phyloP scores from a whole-genome alignment of 352 stramenopile species.

The Globisporangium middletonii region DNA sequence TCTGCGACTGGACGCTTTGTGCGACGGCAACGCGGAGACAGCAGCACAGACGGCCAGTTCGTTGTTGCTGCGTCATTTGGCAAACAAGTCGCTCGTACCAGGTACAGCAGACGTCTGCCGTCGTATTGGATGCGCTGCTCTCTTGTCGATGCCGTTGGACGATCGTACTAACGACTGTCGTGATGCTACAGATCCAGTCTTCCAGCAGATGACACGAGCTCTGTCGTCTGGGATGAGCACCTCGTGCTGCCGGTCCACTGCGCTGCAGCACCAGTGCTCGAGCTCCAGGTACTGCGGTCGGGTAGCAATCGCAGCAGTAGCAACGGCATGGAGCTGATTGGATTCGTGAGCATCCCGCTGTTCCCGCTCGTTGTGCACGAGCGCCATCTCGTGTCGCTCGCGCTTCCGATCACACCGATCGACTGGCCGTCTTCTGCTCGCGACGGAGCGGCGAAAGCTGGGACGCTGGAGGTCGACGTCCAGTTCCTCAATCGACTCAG shows the following conservation, averaged over 20 bases:
- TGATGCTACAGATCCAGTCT: not conserved
- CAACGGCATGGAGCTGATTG: conserved; percentile 13
- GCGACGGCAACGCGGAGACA: not conserved
- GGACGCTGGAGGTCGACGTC: conserved; percentile 24
- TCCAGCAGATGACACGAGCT: not conserved
- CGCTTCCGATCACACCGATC: conserved; percentile 17
- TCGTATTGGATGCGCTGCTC: not conserved
- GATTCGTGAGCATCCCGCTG: conserved; percentile 20
- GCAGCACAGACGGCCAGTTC: not conserved
- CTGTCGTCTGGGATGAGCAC: conserved; percentile 32
- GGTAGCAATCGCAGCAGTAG: not conserved
- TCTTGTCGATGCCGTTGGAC: no score
- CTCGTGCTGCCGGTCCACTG: conserved; percentile 15
- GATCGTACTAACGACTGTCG: not conserved
- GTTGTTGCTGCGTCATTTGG: conserved; percentile 2
- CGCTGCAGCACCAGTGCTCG: conserved; percentile 13
- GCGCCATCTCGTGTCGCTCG: conserved; percentile 23
- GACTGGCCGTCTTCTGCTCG: no score
- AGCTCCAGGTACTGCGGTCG: conserved; percentile 14
- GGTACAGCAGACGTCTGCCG: not conserved
- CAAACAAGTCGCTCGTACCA: not conserved
- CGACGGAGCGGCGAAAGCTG: conserved; percentile 3
- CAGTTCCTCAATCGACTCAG: conserved; percentile 21
- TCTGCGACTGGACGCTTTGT: conserved; percentile 3
- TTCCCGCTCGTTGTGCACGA: conserved; percentile 17